Evolutionary conservation across 805 yeast species (phyloP), one percentile per base, ranked within the genome.

Genomic region (Kodamaea fukazawae): DNA sequence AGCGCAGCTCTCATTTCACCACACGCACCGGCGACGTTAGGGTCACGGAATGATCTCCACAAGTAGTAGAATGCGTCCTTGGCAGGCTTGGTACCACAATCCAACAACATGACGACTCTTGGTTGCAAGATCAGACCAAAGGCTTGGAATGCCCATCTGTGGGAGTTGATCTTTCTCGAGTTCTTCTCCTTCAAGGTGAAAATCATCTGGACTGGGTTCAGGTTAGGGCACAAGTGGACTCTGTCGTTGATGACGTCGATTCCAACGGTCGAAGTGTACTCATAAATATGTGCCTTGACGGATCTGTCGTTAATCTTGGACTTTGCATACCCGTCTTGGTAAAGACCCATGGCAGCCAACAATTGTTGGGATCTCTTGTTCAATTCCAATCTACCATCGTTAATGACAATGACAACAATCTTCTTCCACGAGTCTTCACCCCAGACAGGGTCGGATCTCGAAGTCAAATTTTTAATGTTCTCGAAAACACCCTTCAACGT

Each of bases 391-490:
- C 98, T 79, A 45, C 99, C 99, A 65, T 91, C 99, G 44, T 90
- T 84, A 10, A 91, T 90, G 22, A 91, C 78, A 49, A 87, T 79
- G 13, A 93, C 93, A 8, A 88, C 96, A 25, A 91, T 80, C 55
- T 88, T 91, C 51, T 90, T 88, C 98, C 98, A 91, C 0, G 95
- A 80, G 42, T 87, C 95, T 32, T 79, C 79, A n/a, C 98, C 98
- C 99, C 99, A 91, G 1, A 80, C 75, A 10, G 78, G 75, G 45
- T 80, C 75, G 23, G 81, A 71, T 45, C 85, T 75, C 38, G 80
- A 75, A 32, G 77, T 72, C 54, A 93, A 71, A 58, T 89, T 82
- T 46, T 79, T 73, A 47, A 91, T 83, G 59, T 93, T 91, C 43
- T 86, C 86, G 67, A 91, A 87, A 9, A 79, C 74, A 17, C 83